A percentile compares a stretch with the other conserved stretches of the same genome.
Conservation (phyloP, 2,329 filamentous ascomycete species). For the Exophiala sp. region DNA sequence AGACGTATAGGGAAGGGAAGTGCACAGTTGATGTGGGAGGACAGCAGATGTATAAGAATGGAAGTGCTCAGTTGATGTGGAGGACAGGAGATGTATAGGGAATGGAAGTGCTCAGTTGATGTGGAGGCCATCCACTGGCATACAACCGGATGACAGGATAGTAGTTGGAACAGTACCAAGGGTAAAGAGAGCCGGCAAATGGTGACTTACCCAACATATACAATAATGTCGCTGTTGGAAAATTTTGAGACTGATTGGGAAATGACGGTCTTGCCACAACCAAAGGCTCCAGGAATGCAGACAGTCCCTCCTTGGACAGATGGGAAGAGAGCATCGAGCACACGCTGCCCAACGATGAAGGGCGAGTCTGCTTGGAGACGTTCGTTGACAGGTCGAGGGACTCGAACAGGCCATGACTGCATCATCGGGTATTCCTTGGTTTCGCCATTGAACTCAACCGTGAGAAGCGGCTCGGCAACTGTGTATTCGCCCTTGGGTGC, state of each 20-base stretch:
- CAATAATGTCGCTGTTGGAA: constrained; percentile 98
- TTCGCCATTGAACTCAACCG: constrained; percentile 94
- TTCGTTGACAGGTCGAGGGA: constrained; percentile 84
- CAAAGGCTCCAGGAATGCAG: constrained; percentile 96
- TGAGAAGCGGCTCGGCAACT: constrained; percentile 86
- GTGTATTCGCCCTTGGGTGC: constrained; percentile 86
- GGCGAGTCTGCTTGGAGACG: constrained; percentile 83
- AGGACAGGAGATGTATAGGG: no score
- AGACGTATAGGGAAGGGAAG: no score
- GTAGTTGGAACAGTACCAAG: background rate
- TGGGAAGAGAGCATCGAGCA: constrained; percentile 92
- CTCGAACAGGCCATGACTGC: constrained; percentile 97
- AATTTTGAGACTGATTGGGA: constrained; percentile 98
- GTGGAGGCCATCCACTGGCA: no score
- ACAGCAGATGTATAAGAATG: no score
- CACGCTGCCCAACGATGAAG: constrained; percentile 93
- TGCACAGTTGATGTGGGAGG: no score
- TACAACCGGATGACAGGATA: no score
- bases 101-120: no score
- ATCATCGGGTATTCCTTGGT: constrained; percentile 96
- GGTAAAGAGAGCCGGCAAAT: background rate
- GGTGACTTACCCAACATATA: constrained; percentile 70
- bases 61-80: no score
- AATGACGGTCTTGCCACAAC: constrained; percentile 99
- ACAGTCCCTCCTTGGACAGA: constrained; percentile 95